Percentiles rank a stretch among this genome's conserved stretches.
phyloP scores from a whole-genome alignment of 1,284 basidiomycete species.

The Rhizoctonia solani region DNA sequence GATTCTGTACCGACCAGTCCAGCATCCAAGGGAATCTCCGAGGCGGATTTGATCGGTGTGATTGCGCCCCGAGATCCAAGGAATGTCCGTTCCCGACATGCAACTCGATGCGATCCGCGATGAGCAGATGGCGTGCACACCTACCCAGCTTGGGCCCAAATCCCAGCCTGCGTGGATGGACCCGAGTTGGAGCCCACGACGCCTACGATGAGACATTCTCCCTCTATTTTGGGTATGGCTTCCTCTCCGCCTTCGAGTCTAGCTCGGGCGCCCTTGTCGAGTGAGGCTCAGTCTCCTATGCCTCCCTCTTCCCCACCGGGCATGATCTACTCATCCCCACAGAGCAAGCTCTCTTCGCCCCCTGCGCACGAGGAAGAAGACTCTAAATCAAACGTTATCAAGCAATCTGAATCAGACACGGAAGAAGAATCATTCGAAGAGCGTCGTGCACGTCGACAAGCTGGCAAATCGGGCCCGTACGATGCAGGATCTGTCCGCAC shows the following conservation, averaged over 20 bases:
- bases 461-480: background rate
- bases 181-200: background rate
- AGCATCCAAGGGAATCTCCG: background rate
- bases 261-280: too few relatives aligned
- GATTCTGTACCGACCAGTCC: background rate
- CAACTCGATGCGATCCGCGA: background rate
- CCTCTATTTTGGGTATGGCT: background rate
- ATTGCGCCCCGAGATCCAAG: background rate
- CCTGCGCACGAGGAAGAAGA: constrained; percentile 16
- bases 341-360: constrained; percentile 1
- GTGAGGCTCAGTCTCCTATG: too few relatives aligned
- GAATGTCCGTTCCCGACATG: background rate
- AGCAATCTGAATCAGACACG: background rate
- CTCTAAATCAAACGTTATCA: background rate
- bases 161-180: background rate
- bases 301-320: too few relatives aligned
- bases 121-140: constrained; percentile 29
- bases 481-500: background rate
- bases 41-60: background rate
- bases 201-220: background rate
- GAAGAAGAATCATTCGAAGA: background rate
- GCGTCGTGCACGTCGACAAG: constrained; percentile 4
- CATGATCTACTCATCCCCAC: background rate
- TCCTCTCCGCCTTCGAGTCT: constrained; percentile 1
- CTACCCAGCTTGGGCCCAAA: constrained; percentile 10